A percentile compares a stretch with the other conserved stretches of the same genome.
These are phyloP conservation scores for Nakaseomyces sp. DNA, from an alignment of 1,139 yeast genomes.

Conservation along the genomic window DNA sequence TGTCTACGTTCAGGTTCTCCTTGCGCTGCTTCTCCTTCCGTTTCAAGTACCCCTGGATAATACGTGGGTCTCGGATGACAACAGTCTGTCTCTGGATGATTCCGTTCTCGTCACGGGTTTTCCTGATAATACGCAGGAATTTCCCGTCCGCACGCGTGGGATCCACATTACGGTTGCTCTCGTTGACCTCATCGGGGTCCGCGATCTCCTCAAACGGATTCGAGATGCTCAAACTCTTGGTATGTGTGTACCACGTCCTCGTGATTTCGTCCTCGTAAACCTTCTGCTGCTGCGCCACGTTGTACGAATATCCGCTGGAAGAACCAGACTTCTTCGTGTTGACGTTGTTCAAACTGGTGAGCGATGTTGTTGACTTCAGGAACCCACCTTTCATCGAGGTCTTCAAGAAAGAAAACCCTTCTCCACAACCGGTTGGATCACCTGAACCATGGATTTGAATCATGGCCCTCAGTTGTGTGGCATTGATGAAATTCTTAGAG, in stretches of 20 bases:
- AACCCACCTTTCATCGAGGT: constrained; percentile 96
- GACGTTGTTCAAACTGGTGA: background rate
- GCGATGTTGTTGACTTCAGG: constrained; percentile 43
- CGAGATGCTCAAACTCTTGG: constrained; percentile 47
- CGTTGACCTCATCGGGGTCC: constrained; percentile 31
- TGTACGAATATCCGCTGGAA: constrained; percentile 56
- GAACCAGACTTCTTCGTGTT: constrained; percentile 15
- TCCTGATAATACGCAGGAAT: constrained; percentile 67
- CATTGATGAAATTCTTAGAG: constrained; percentile 80
- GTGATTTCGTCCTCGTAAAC: constrained; percentile 86
- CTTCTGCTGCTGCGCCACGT: constrained; percentile 81
- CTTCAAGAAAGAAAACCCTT: constrained; percentile 80
- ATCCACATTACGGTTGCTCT: constrained; percentile 29
- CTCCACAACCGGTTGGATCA: constrained; percentile 88
- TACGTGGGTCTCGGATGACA: constrained; percentile 71
- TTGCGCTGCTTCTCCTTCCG: constrained; percentile 70
- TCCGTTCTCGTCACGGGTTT: constrained; percentile 77
- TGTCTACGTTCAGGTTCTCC: constrained; percentile 29
- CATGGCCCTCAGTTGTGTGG: constrained; percentile 97
- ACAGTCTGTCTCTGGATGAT: constrained; percentile 77
- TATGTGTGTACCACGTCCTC: constrained; percentile 86
- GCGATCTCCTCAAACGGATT: constrained; percentile 38
- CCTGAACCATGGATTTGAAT: constrained; percentile 94
- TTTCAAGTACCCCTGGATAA: constrained; percentile 76
- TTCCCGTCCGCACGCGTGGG: constrained; percentile 31